Base-by-base conservation (phyloP, 164 flowering plant genomes). In the Paratinospora sagittata region DNA sequence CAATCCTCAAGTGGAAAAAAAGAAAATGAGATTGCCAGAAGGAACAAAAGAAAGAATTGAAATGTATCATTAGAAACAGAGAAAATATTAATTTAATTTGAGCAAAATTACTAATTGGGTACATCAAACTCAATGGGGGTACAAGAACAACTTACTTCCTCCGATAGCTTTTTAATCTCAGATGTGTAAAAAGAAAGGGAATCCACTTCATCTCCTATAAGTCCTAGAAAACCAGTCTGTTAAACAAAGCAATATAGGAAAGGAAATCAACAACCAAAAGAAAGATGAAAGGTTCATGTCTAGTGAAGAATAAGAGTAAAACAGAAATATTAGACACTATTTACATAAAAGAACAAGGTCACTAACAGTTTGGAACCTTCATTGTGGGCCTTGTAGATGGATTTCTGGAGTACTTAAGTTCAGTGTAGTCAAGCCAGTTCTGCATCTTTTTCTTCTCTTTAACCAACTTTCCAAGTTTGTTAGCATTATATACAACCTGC, bases 401-500 rank as follows among this genome's bases (percentile, higher is more conserved):
- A 70, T 85, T 80, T 79, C 88, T 81, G 27, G 82, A 78, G 68
- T 80, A 82, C 76, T 87, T 88, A 26, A 82, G 81, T 71, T 89
- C 81, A 78, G 82, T 80, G 77, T 68, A 89, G 64, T 84, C 92
- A 17, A 85, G 88, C 90, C 94, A 85, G 71, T 92, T 92, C 72
- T 78, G 85, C 68, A 72, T 27, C 30, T 78, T 87, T 66, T 89
- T 85, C 86, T 85, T 88, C 78, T 86, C 79, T 47, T 79, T 70
- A 3, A 87, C 89, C 72, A 92, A 72, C 14, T 76, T 41, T 23
- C 83, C 73, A 27, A 92, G 88, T 55, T 80, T 77, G 71, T 83
- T 92, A 67, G 92, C 89, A 81, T 90, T 75, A 73, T 85, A 86
- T 6, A 88, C 91, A 74, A 85, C 84, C 97, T 92, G 84, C 78